phyloP scores from a whole-genome alignment of 2,329 filamentous ascomycete species.

The Xylaria polymorpha region DNA sequence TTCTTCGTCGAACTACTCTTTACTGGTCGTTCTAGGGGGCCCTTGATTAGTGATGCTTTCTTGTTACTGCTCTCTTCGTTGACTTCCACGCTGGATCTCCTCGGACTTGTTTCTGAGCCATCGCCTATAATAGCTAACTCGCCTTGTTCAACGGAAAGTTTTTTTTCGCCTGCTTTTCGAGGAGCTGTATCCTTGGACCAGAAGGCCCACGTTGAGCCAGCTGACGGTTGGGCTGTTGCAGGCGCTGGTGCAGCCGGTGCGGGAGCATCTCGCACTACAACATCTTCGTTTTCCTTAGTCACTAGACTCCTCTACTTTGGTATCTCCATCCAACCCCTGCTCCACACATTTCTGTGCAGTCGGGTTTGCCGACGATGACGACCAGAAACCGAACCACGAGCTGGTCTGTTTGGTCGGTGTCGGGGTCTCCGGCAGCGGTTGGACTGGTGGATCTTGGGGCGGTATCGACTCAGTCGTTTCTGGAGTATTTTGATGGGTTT shows the following conservation, averaged over 20 bases:
- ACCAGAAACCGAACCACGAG: conserved; percentile 55
- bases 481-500: conserved; percentile 38
- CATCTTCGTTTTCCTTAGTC: conserved; percentile 53
- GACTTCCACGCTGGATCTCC: conserved; percentile 59
- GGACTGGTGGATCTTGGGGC: conserved; percentile 35
- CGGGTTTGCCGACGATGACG: conserved; percentile 41
- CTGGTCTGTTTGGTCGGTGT: conserved; percentile 42
- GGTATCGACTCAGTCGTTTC: conserved; percentile 40
- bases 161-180: conserved; percentile 50
- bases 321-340: conserved; percentile 35
- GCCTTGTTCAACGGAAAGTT: conserved; percentile 55
- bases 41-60: conserved; percentile 52
- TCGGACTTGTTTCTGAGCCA: conserved; percentile 66
- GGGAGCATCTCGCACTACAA: conserved; percentile 58
- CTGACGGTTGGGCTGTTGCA: conserved; percentile 54
- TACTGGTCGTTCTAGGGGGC: conserved; percentile 45
- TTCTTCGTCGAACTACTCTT: conserved; percentile 53
- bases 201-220: conserved; percentile 81
- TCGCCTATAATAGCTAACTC: conserved; percentile 69
- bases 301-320: conserved; percentile 41
- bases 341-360: conserved; percentile 30
- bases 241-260: conserved; percentile 42
- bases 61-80: conserved; percentile 47
- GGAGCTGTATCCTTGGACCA: conserved; percentile 73
- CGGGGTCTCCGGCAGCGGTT: conserved; percentile 40